Evolutionary conservation across 2,329 filamentous ascomycete genomes (phyloP), one percentile per base, ranked within the genome.

Genomic region (Sporothrix pseudoabietina): DNA sequence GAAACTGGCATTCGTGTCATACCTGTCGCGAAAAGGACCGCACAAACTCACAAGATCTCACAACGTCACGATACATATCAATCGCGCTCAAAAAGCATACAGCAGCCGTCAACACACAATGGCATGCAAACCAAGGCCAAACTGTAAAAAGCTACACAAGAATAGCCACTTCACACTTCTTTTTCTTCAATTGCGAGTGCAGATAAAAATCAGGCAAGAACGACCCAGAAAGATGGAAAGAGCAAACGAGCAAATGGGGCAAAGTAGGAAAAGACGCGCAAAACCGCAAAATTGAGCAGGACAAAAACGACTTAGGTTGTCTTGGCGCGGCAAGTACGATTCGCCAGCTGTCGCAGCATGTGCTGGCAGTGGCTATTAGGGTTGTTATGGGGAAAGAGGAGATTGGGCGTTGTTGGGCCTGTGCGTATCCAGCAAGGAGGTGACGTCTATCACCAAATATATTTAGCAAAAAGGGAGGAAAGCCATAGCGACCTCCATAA

Each of bases 251-350:
- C 41, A 14, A 49, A 52, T 6, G 63, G 39, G 39, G 22, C 61
- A 66, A 26, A 47, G 39, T 47, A 14, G 39, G 16, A 47, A 44
- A 66, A 47, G n/a, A 66, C 61, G 61, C 61, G 61, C 39, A 63
- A 66, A 66, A 47, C 19, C 7, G 39, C 8, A 47, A 66, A 49
- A 66, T 66, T 39, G 14, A 32, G 44, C 19, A 19, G n/a, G 35
- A 26, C 16, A 57, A 52, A 69, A 57, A 19, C 32, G 68, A 35
- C 22, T 35, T 70, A 70, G 35, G 52, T 12, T 12, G 49, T 59
- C 68, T 70, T 70, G 68, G 68, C 68, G 39, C 49, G 12, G 52
- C 47, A 14, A 14, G 14, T 22, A 57, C 68, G 49, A 54, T 47
- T 32, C 26, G 65, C 26, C 65, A 52, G 47, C 30, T 49, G 22